These are phyloP conservation scores for Yamadazyma sp. DNA, from an alignment of 805 yeast species.

Conservation along the genomic window DNA sequence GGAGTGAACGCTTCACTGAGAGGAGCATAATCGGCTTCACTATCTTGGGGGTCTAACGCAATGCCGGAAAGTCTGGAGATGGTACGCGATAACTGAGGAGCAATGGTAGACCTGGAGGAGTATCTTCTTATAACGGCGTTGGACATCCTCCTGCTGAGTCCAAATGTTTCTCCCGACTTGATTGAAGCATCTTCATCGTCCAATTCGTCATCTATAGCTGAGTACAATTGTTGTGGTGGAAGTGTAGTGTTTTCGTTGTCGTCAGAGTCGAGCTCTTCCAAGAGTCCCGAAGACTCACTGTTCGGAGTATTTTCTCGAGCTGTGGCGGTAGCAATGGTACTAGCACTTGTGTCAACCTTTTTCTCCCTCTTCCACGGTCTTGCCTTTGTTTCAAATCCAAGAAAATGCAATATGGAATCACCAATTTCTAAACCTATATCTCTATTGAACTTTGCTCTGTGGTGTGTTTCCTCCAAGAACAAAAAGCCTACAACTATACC, in stretches of 20 bases:
- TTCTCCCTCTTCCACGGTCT: slow-evolving; percentile 29
- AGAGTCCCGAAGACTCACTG: slow-evolving; percentile 1
- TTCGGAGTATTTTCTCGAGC: background rate
- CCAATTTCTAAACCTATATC: slow-evolving; percentile 39
- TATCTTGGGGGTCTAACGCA: slow-evolving; percentile 8
- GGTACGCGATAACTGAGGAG: slow-evolving; percentile 12
- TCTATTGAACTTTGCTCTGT: slow-evolving; percentile 20
- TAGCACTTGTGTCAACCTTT: no score
- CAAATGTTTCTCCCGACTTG: slow-evolving; percentile 9
- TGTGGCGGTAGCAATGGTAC: background rate
- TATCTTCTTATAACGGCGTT: slow-evolving; percentile 22
- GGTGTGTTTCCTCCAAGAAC: slow-evolving; percentile 40
- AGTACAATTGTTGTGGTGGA: slow-evolving; percentile 14
- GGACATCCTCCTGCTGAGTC: slow-evolving; percentile 19
- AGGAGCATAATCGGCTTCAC: slow-evolving; percentile 14
- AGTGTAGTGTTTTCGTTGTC: background rate
- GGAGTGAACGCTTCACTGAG: slow-evolving; percentile 27
- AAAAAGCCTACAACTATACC: slow-evolving; percentile 31
- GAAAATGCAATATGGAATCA: slow-evolving; percentile 25
- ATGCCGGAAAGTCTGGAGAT: slow-evolving; percentile 16
- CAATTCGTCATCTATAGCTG: slow-evolving; percentile 8
- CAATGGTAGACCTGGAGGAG: slow-evolving; percentile 13
- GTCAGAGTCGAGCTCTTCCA: slow-evolving; percentile 8
- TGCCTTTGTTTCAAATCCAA: slow-evolving; percentile 27
- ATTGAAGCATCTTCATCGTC: slow-evolving; percentile 9